Percentiles rank a stretch among this genome's conserved stretches.
These are phyloP conservation scores for Candida broadrunensis DNA, from an alignment of 805 yeast genomes.

Conservation along the genomic window DNA sequence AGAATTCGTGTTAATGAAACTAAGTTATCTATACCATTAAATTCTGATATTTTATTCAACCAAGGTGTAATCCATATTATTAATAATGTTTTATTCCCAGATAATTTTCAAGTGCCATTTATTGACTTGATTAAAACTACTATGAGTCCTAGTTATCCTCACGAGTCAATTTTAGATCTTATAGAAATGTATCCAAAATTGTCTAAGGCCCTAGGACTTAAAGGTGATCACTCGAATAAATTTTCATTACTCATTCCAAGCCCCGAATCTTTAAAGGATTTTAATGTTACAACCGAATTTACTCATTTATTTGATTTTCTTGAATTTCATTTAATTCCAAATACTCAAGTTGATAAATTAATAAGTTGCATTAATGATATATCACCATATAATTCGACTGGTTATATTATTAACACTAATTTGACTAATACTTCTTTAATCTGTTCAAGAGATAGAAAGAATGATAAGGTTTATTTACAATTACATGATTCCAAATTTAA, in stretches of 20 bases:
- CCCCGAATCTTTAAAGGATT: slow-evolving; percentile 49
- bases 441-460: slow-evolving; percentile 21
- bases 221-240: slow-evolving; percentile 22
- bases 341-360: slow-evolving; percentile 45
- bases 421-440: slow-evolving; percentile 39
- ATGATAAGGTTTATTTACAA: slow-evolving; percentile 35
- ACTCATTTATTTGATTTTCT: slow-evolving; percentile 52
- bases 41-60: slow-evolving; percentile 68
- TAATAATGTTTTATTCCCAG: slow-evolving; percentile 55
- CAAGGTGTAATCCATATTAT: slow-evolving; percentile 85
- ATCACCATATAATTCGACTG: slow-evolving; percentile 5
- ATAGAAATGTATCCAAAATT: slow-evolving; percentile 43
- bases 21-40: slow-evolving; percentile 31
- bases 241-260: slow-evolving; percentile 74
- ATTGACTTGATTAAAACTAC: slow-evolving; percentile 56
- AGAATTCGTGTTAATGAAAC: slow-evolving; percentile 29
- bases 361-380: slow-evolving; percentile 40
- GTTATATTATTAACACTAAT: slow-evolving; percentile 40
- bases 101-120: slow-evolving; percentile 48
- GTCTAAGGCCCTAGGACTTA: slow-evolving; percentile 37
- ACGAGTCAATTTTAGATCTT: slow-evolving; percentile 41
- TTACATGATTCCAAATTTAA: slow-evolving; percentile 11
- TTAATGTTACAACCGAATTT: slow-evolving; percentile 45
- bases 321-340: slow-evolving; percentile 67
- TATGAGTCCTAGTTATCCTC: slow-evolving; percentile 30